Evolutionary conservation across 1,284 basidiomycete genomes (phyloP), one percentile per base, ranked within the genome.

Genomic region (Apiotrichum domesticum): DNA sequence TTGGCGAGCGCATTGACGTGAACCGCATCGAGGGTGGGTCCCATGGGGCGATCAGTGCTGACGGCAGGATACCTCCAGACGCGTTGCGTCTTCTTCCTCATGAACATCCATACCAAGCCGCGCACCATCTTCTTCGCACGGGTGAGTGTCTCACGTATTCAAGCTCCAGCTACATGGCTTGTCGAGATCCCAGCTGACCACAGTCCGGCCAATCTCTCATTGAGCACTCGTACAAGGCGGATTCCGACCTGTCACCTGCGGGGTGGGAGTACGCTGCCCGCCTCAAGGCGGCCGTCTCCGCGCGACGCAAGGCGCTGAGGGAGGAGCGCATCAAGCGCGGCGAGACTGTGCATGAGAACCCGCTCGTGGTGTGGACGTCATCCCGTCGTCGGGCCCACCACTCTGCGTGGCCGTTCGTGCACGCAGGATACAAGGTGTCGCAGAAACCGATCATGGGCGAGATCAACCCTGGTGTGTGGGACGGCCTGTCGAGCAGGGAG

Each of bases 201-300:
- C 21, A 79, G 89, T 94, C 91, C 5, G 92, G 92, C 10, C 91
- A 92, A 80, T 96, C 90, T 6, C 82, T 97, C 56, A 94, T 98
- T 63, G 96, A 99, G 72, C 96, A 98, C 73, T 96, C 94, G 4
- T 98, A 95, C 81, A 97, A 96, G 78, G 94, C 95, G 35, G 95
- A 98, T 71, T 93, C 95, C 0, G 96, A 98, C 71, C 83, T 99
- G 7, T 96, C 92, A 1, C 88, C 90, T 2, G 87, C 87, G 0
- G 95, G 95, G 5, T 92, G 90, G 88, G 91, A 96, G 60, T 99
- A 98, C 66, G 87, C 94, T 0, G 87, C 92, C 67, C 82, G 80
- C 42, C 79, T 95, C 57, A 91, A 88, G 68, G 87, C 92, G 13
- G 91, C 91, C 62, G 87, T 94, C 8, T 79, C 87, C 1, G 85